Conservation (phyloP, 805 yeast genomes). For the Teunomyces atbi region DNA sequence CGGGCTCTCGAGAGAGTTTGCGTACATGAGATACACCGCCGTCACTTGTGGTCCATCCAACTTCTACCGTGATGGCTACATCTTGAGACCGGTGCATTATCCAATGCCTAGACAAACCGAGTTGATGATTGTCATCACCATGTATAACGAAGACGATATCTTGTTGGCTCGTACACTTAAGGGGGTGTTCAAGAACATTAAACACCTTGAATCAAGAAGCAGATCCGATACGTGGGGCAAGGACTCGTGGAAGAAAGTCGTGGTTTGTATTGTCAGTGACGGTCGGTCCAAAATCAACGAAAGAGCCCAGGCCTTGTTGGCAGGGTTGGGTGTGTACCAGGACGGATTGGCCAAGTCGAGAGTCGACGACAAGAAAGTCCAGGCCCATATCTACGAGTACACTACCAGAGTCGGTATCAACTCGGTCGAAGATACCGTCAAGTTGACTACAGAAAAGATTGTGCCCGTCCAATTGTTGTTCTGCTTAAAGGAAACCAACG, state of each 20-base stretch:
- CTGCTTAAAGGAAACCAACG: slow-evolving; percentile 60
- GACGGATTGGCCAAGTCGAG: slow-evolving; percentile 62
- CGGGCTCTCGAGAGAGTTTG: slow-evolving; percentile 51
- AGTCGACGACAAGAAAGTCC: slow-evolving; percentile 58
- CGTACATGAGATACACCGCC: slow-evolving; percentile 61
- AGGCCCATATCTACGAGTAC: slow-evolving; percentile 65
- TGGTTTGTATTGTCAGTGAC: slow-evolving; percentile 62
- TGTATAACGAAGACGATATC: slow-evolving; percentile 66
- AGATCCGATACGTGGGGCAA: slow-evolving; percentile 49
- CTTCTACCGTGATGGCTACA: slow-evolving; percentile 54
- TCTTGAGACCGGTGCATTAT: slow-evolving; percentile 54
- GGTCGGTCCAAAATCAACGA: slow-evolving; percentile 67
- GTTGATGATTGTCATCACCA: slow-evolving; percentile 59
- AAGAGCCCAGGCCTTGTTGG: slow-evolving; percentile 59
- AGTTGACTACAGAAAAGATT: slow-evolving; percentile 50
- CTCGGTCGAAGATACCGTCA: slow-evolving; percentile 50
- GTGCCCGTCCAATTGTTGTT: slow-evolving; percentile 64
- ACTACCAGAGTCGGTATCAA: slow-evolving; percentile 57
- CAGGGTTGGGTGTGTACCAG: slow-evolving; percentile 65
- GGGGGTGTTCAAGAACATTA: slow-evolving; percentile 63
- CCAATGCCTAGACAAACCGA: slow-evolving; percentile 56
- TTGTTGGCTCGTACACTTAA: slow-evolving; percentile 60
- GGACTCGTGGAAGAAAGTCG: slow-evolving; percentile 59
- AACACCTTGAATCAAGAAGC: slow-evolving; percentile 50
- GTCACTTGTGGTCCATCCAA: slow-evolving; percentile 72